phyloP scores from a whole-genome alignment of 306 rosid species.

The Inga oerstediana region DNA sequence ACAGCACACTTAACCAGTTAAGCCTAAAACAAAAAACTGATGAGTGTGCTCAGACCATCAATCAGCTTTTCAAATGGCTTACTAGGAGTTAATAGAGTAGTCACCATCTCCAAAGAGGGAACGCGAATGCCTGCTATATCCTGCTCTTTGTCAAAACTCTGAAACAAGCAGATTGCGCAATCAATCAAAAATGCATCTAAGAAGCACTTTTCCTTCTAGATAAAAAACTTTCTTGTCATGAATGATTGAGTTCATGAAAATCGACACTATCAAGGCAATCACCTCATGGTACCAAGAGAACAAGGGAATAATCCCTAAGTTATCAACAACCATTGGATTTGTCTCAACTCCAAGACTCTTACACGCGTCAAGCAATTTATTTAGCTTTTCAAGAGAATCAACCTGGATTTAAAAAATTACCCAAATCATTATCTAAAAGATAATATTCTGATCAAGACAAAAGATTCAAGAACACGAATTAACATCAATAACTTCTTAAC shows the following conservation, averaged over 20 bases:
- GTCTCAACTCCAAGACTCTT: slow-evolving; percentile 73
- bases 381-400: slow-evolving; percentile 78
- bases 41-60: slow-evolving; percentile 36
- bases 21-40: slow-evolving; percentile 22
- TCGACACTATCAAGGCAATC: slow-evolving; percentile 35
- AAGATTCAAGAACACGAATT: slow-evolving; percentile 16
- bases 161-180: slow-evolving; percentile 38
- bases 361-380: slow-evolving; percentile 70
- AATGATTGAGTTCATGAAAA: slow-evolving; percentile 36
- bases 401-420: slow-evolving; percentile 44
- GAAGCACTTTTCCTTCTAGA: slow-evolving; percentile 8
- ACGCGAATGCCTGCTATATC: slow-evolving; percentile 61
- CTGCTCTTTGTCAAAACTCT: slow-evolving; percentile 91
- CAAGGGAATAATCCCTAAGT: slow-evolving; percentile 86
- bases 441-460: neutral
- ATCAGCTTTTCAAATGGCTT: slow-evolving; percentile 44
- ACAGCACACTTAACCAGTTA: slow-evolving; percentile 20
- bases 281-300: slow-evolving; percentile 98
- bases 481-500: slow-evolving; percentile 1
- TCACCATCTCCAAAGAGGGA: slow-evolving; percentile 92
- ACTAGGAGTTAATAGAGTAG: slow-evolving; percentile 63
- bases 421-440: slow-evolving; percentile 19
- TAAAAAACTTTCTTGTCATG: slow-evolving; percentile 21
- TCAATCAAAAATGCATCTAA: slow-evolving; percentile 15
- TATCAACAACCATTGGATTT: slow-evolving; percentile 58